Percentiles rank a stretch among this genome's conserved stretches.
phyloP scores from a whole-genome alignment of 768 basidiomycete species.

The Asterophora parasitica region DNA sequence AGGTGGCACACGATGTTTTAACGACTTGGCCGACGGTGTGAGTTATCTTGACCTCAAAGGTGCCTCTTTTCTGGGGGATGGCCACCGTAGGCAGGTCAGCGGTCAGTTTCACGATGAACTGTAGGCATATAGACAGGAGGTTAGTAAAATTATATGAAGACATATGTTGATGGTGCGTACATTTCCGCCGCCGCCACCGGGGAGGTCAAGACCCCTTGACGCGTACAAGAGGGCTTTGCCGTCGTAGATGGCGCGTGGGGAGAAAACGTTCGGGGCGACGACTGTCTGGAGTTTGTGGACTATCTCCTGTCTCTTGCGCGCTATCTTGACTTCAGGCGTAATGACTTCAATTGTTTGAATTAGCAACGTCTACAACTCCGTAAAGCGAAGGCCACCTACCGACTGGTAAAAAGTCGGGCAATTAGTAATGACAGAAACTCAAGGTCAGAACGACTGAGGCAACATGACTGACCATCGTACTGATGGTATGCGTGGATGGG shows the following conservation, averaged over 20 bases:
- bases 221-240: conserved; percentile 39
- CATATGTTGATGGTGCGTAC: conserved; percentile 17
- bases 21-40: conserved; percentile 35
- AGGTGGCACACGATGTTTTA: conserved; percentile 28
- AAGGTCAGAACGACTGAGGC: neutral
- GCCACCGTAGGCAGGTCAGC: conserved; percentile 3
- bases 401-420: neutral
- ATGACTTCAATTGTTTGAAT: conserved; percentile 13
- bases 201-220: conserved; percentile 23
- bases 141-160: too few species aligned
- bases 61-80: conserved; percentile 19
- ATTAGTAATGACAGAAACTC: neutral
- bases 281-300: conserved; percentile 36
- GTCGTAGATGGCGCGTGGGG: conserved; percentile 42
- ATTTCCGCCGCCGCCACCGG: conserved; percentile 23
- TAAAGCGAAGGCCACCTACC: neutral
- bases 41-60: conserved; percentile 26
- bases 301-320: conserved; percentile 25
- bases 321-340: conserved; percentile 18
- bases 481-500: conserved; percentile 24
- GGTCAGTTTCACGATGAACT: conserved; percentile 33
- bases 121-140: neutral
- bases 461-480: conserved; percentile 23
- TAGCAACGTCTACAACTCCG: neutral
- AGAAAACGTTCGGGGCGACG: conserved; percentile 30